Conservation (phyloP, 1,284 basidiomycete species). For the Marasmius fiardii region DNA sequence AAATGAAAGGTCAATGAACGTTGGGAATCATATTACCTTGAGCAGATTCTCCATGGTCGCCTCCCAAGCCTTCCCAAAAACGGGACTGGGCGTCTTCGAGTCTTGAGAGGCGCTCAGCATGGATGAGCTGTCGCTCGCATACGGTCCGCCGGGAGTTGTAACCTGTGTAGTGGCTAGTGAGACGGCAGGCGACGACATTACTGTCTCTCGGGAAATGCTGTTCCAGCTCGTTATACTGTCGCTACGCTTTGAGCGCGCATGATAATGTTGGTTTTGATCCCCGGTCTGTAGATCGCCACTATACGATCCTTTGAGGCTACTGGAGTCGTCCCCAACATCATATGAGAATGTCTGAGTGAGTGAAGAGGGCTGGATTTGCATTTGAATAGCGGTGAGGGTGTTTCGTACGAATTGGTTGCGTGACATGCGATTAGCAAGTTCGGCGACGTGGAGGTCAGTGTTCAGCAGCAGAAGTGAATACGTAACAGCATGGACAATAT, state of each 20-base stretch:
- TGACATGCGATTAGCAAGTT: slow-evolving; percentile 88
- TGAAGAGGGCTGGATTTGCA: slow-evolving; percentile 58
- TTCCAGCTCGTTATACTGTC: slow-evolving; percentile 83
- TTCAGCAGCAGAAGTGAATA: slow-evolving; percentile 95
- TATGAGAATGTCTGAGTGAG: slow-evolving; percentile 55
- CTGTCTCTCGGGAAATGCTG: slow-evolving; percentile 61
- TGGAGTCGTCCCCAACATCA: slow-evolving; percentile 64
- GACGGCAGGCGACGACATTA: slow-evolving; percentile 36
- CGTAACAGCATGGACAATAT: slow-evolving; percentile 88
- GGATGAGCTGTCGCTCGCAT: slow-evolving; percentile 35
- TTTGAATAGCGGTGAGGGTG: slow-evolving; percentile 83
- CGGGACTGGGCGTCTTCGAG: slow-evolving; percentile 34
- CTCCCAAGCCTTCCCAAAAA: slow-evolving; percentile 75
- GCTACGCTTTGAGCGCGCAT: slow-evolving; percentile 61
- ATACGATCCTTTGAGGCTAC: slow-evolving; percentile 45
- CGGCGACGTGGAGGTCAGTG: slow-evolving; percentile 96
- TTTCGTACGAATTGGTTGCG: slow-evolving; percentile 92
- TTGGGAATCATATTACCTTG: slow-evolving; percentile 49
- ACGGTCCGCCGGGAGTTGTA: slow-evolving; percentile 21
- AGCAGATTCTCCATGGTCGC: slow-evolving; percentile 80
- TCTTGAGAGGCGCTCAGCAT: slow-evolving; percentile 45
- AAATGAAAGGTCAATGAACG: slow-evolving; percentile 6
- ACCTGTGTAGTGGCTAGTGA: slow-evolving; percentile 29
- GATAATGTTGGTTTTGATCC: slow-evolving; percentile 41
- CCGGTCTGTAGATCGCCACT: slow-evolving; percentile 23